phyloP scores from a whole-genome alignment of 2,329 filamentous ascomycete genomes.

The Coccinonectria pachysandricola region DNA sequence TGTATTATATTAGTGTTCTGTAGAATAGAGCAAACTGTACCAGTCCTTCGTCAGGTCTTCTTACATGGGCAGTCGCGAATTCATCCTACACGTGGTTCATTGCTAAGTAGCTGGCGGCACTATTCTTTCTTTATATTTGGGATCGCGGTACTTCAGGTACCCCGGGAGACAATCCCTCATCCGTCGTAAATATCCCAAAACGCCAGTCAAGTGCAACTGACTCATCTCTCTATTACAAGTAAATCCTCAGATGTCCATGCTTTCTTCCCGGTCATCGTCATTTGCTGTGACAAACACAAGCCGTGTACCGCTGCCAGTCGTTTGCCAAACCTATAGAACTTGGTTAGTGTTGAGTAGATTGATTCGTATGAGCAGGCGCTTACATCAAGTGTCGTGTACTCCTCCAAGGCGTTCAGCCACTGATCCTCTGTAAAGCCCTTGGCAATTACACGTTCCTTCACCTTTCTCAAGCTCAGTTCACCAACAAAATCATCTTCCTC shows the following conservation, averaged over 20 bases:
- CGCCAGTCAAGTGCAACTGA: constrained; percentile 18
- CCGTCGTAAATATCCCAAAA: constrained; percentile 19
- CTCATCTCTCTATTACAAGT: constrained; percentile 10
- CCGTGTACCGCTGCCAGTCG: constrained; percentile 57
- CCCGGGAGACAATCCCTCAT: constrained; percentile 10
- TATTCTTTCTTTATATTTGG: no score
- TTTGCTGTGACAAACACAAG: constrained; percentile 59
- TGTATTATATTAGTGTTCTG: constrained; percentile 20
- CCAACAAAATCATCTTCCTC: constrained; percentile 41
- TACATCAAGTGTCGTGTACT: constrained; percentile 83
- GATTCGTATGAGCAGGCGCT: constrained; percentile 36
- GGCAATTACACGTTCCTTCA: constrained; percentile 83
- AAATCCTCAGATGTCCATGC: constrained; percentile 30
- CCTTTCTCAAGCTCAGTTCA: constrained; percentile 78
- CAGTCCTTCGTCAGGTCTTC: no score
- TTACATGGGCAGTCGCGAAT: no score
- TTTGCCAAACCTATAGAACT: constrained; percentile 61
- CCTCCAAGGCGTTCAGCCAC: constrained; percentile 74
- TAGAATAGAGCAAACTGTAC: constrained; percentile 9
- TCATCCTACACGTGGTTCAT: no score
- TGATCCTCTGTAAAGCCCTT: constrained; percentile 97
- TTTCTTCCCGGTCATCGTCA: constrained; percentile 37
- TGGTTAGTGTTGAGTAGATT: constrained; percentile 26
- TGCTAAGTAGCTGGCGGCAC: constrained; percentile 3
- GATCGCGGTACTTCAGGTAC: no score